phyloP scores from a whole-genome alignment of 1,284 basidiomycete species.

The Boletus semigastroideus region DNA sequence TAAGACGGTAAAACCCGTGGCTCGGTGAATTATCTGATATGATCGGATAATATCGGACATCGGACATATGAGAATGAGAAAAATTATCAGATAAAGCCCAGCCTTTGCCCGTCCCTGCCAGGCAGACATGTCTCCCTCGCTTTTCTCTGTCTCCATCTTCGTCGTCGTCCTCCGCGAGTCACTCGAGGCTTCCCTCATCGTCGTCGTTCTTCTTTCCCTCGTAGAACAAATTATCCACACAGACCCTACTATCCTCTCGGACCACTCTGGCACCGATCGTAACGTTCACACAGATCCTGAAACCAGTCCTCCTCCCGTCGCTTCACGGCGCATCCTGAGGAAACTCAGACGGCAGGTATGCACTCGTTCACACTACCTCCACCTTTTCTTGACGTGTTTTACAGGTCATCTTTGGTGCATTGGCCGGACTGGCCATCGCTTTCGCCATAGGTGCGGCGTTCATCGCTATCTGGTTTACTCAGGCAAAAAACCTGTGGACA shows the following conservation, averaged over 20 bases:
- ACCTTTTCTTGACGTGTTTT: not conserved
- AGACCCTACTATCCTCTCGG: not conserved
- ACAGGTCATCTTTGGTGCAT: constrained; percentile 82
- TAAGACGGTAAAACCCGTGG: no score
- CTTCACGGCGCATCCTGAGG: constrained; percentile 48
- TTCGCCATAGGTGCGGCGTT: constrained; percentile 77
- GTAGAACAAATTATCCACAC: constrained; percentile 74
- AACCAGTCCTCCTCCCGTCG: not conserved
- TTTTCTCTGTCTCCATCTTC: constrained; percentile 82
- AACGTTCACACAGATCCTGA: not conserved
- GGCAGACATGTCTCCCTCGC: constrained; percentile 9
- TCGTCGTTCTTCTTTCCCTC: constrained; percentile 84
- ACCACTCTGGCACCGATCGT: not conserved
- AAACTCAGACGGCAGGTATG: constrained; percentile 65
- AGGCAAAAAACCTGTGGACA: constrained; percentile 68
- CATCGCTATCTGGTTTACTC: constrained; percentile 80
- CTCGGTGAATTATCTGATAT: no score
- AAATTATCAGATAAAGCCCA: no score
- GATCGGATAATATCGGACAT: no score
- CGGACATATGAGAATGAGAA: no score
- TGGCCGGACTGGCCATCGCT: constrained; percentile 73
- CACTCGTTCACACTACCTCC: not conserved
- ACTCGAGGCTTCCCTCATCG: constrained; percentile 85
- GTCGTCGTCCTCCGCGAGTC: constrained; percentile 91
- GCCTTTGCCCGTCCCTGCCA: no score